Base-by-base conservation (phyloP, 257 asterid species). In the Ligustrum vulgare region DNA sequence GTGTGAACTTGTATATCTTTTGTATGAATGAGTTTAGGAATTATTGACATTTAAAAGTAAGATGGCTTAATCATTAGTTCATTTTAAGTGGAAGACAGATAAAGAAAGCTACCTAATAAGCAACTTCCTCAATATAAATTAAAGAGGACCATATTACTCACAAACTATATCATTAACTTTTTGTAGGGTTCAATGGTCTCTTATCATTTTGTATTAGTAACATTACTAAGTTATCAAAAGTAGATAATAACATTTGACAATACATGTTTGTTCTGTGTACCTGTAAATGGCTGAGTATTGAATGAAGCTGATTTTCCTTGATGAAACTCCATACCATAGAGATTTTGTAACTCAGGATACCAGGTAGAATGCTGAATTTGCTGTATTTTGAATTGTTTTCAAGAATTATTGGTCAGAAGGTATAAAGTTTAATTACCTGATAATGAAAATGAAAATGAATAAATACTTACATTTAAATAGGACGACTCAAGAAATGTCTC, bases 341-440 rank as follows among this genome's bases (percentile, higher is more conserved):
- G 78, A 79, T 84, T 86, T 54, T 89, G 93, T 54, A 90, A 31
- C 37, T 93, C 96, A 36, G 89, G 77, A 72, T 90, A 91, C 97
- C 96, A 91, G 70, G 90, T 69, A 41, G 86, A 69, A 23, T 81
- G 81, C 82, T 90, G 96, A 45, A 85, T 80, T 77, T 86, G 93
- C 96, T 87, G 93, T 56, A 73, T 62, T 20, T 58, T 20, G 15
- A 79, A 70, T 41, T 37, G 12, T 72, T 67, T 79, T 41, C 65
- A 12, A 71, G n/a, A 67, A 36, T 60, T 54, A 6, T 51, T 70
- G 8, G 8, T 58, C 35, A 70, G 23, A n/a, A 22, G 32, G n/a
- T 64, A 9, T 2, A 18, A 41, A 32, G 16, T 37, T 16, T 36
- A 47, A 69, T 32, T 67, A 56, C n/a, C 22, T 67, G 70, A 12